Conservation (phyloP, 345 rosid genomes). For the Gossypioides kirkii region DNA sequence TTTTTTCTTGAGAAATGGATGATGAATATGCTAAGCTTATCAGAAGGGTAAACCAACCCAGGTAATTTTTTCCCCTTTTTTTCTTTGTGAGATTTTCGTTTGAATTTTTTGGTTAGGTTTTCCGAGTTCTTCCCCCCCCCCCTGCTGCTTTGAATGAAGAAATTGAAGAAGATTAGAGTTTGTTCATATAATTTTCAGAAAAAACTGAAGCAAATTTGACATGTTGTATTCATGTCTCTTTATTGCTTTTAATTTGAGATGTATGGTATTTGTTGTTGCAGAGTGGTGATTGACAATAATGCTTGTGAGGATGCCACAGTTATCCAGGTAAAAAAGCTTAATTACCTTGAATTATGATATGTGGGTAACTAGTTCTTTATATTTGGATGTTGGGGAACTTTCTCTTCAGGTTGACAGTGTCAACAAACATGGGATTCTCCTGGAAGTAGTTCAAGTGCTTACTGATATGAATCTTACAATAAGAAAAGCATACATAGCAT, state of each 20-base stretch:
- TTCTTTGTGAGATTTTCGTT: neutral
- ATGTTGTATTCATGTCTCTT: neutral
- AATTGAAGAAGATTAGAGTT: neutral
- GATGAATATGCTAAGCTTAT: conserved; percentile 84
- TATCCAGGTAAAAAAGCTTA: conserved; percentile 45
- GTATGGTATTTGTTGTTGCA: conserved; percentile 27
- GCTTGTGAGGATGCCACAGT: conserved; percentile 66
- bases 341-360: neutral
- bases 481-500: conserved; percentile 79
- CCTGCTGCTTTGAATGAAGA: conserved; percentile 1
- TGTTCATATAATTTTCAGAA: neutral
- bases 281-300: conserved; percentile 76
- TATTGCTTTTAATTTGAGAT: neutral
- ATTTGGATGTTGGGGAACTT: conserved; percentile 1
- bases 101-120: neutral
- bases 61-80: conserved; percentile 27
- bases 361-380: neutral
- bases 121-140: neutral
- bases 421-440: conserved; percentile 79
- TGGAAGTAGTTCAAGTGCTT: conserved; percentile 85
- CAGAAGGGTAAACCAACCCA: conserved; percentile 86
- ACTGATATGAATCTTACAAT: conserved; percentile 79
- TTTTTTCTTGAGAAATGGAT: conserved; percentile 37
- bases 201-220: neutral
- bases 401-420: conserved; percentile 64